Conservation (phyloP, 192 early-diverging fungal genomes). For the Backusella morwellensis region DNA sequence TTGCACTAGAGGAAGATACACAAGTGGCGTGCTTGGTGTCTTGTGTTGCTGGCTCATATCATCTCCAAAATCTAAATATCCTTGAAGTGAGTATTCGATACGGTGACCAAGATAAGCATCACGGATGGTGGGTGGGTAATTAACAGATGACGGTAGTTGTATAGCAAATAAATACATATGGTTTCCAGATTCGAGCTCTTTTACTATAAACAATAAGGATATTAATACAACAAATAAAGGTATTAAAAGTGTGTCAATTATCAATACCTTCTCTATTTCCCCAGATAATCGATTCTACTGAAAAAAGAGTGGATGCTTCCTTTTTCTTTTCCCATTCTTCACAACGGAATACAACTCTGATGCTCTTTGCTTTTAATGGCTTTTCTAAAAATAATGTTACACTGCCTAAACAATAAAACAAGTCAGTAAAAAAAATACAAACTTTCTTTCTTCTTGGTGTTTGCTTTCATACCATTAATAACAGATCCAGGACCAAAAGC, state of each 20-base stretch:
- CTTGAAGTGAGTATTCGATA: conserved; percentile 27
- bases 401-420: conserved; percentile 6
- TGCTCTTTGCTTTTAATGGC: conserved; percentile 9
- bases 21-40: not conserved
- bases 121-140: conserved; percentile 27
- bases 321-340: conserved; percentile 19
- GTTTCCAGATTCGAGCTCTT: conserved; percentile 13
- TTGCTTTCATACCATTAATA: conserved; percentile 16
- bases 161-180: conserved; percentile 35
- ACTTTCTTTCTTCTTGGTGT: not conserved
- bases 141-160: conserved; percentile 21
- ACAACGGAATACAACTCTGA: conserved; percentile 22
- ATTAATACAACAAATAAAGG: not conserved
- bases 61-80: conserved; percentile 12
- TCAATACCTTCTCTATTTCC: not conserved
- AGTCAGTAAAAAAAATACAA: not conserved
- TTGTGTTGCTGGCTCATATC: not conserved
- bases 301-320: conserved; percentile 8
- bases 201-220: not conserved
- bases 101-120: conserved; percentile 21
- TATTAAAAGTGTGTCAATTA: not conserved
- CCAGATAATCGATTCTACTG: conserved; percentile 19
- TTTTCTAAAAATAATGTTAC: conserved; percentile 15
- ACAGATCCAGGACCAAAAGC: conserved; percentile 33
- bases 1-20: conserved; percentile 21